Evolutionary conservation across 73 alveolate genomes (phyloP).

Genomic region (Tetrahymena thermophila): DNA sequence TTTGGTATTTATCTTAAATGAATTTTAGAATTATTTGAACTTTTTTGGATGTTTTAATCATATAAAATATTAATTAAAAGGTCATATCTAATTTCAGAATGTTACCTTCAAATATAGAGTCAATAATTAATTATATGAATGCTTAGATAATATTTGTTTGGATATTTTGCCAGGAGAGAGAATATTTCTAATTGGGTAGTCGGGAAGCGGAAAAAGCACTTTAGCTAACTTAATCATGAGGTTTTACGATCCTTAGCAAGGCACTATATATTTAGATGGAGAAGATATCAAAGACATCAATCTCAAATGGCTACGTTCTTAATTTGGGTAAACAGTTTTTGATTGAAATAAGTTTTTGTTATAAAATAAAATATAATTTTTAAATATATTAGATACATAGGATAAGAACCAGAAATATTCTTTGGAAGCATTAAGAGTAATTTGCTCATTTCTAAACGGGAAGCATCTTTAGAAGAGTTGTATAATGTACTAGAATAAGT

Average conservation of each 20-base stretch:
- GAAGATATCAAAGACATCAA: constrained; percentile 7
- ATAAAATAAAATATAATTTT: neutral
- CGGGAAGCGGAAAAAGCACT: constrained; percentile 50
- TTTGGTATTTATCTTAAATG: no score
- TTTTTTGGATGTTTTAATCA: no score
- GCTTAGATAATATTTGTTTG: neutral
- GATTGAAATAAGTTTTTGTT: neutral
- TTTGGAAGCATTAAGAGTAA: neutral
- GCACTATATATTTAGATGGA: constrained; percentile 14
- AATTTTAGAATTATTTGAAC: no score
- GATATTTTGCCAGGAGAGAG: neutral
- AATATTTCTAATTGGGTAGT: constrained; percentile 15
- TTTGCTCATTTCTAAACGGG: neutral
- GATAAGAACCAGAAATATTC: neutral
- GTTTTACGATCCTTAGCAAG: constrained; percentile 35
- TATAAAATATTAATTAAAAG: no score
- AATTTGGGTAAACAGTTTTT: neutral
- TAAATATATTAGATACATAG: neutral
- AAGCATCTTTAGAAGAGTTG: neutral
- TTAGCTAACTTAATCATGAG: constrained; percentile 27
- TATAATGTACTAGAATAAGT: neutral
- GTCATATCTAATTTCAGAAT: neutral
- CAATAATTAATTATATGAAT: neutral
- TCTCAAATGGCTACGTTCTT: constrained; percentile 8
- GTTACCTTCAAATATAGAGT: neutral